Conservation (phyloP, 208 protist genomes). For the Trypanosoma cruzi region DNA sequence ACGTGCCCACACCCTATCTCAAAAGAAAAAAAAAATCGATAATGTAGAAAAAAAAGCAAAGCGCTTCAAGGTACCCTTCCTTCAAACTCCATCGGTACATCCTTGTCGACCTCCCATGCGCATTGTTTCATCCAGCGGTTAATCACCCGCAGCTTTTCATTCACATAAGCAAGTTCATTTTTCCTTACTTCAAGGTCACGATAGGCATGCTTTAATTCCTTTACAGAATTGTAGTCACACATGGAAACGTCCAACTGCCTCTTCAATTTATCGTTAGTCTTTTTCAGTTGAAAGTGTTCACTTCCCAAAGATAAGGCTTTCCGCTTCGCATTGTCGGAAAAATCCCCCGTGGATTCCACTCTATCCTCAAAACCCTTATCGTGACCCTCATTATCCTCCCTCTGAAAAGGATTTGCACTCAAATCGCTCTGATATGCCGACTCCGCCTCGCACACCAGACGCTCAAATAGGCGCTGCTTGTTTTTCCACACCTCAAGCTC, state of each 20-base stretch:
- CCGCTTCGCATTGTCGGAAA: not conserved
- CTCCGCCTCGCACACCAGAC: not conserved
- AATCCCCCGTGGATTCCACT: not conserved
- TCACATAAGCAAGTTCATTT: conserved; percentile 12
- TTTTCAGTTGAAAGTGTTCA: conserved; percentile 3
- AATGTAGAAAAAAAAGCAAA: conserved; percentile 11
- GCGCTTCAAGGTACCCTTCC: not conserved
- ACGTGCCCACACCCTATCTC: too few species aligned
- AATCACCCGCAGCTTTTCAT: conserved; percentile 15
- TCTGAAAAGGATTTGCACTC: not conserved
- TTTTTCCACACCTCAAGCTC: conserved; percentile 10
- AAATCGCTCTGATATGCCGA: not conserved
- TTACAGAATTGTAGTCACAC: conserved; percentile 24
- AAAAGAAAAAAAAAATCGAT: conserved; percentile 5
- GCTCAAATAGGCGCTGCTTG: conserved; percentile 6
- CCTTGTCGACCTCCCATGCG: conserved; percentile 9
- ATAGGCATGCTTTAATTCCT: conserved; percentile 29
- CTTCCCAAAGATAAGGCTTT: conserved; percentile 1
- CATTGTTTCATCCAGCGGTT: conserved; percentile 21
- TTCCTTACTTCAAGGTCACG: conserved; percentile 28
- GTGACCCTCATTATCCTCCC: not conserved
- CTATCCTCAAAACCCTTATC: not conserved
- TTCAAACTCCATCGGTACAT: not conserved
- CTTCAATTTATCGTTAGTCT: conserved; percentile 8
- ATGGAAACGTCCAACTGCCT: not conserved